These are phyloP conservation scores for Aspergillus calidoustus DNA, from an alignment of 2,329 filamentous ascomycete genomes.

Conservation along the genomic window DNA sequence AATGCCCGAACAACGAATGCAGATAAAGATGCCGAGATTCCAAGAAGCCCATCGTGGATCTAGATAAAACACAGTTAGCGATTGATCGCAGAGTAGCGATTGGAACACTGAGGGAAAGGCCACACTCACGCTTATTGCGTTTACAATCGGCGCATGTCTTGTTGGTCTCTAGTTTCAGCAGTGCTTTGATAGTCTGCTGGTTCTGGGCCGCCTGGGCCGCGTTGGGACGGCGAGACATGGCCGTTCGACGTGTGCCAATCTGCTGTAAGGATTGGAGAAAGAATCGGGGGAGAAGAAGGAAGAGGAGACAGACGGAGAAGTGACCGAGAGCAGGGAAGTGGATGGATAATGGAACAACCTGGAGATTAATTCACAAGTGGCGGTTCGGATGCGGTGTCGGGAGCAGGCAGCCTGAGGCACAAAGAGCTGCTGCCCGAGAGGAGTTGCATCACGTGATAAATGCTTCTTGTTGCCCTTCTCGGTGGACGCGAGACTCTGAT, in stretches of 20 bases:
- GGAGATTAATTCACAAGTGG: conserved; percentile 32
- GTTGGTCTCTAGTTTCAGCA: conserved; percentile 92
- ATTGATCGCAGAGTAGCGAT: neutral
- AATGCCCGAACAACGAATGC: conserved; percentile 97
- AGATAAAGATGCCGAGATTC: conserved; percentile 97
- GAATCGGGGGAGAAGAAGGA: conserved; percentile 9
- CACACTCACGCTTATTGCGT: conserved; percentile 85
- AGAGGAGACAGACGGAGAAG: conserved; percentile 8
- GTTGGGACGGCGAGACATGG: conserved; percentile 59
- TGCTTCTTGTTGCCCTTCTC: conserved; percentile 23
- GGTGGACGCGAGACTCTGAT: neutral
- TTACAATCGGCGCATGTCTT: conserved; percentile 99
- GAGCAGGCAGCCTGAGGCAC: conserved; percentile 30
- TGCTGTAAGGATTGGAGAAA: conserved; percentile 13
- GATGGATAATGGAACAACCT: conserved; percentile 11
- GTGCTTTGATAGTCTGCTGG: conserved; percentile 87
- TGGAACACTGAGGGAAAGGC: neutral
- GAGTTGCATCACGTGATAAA: conserved; percentile 26
- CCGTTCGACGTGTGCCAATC: conserved; percentile 18
- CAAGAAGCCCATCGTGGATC: conserved; percentile 99
- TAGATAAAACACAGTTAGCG: conserved; percentile 45
- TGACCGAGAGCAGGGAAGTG: conserved; percentile 22
- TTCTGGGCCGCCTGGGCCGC: conserved; percentile 92
- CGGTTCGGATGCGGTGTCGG: conserved; percentile 31
- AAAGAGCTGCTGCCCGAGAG: conserved; percentile 25